Evolutionary conservation across 2,329 filamentous ascomycete species (phyloP).

Genomic region (Akanthomyces lecanii): DNA sequence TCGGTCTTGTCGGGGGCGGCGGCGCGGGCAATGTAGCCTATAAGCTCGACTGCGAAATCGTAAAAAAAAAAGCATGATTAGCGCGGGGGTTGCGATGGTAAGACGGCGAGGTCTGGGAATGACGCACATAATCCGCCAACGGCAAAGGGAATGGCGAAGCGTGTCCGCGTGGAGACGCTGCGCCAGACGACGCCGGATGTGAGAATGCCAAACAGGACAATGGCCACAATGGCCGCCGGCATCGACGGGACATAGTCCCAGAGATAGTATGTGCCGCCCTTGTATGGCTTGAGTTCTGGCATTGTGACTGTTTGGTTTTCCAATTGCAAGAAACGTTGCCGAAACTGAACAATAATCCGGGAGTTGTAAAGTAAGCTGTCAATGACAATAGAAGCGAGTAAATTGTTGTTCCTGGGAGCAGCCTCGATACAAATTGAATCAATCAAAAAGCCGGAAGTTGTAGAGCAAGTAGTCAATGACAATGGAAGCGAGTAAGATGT

Average conservation of each 20-base stretch:
- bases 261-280: constrained; percentile 29
- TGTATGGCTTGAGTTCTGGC: constrained; percentile 29
- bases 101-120: not conserved
- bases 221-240: constrained; percentile 42
- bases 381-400: not conserved
- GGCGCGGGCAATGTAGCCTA: constrained; percentile 38
- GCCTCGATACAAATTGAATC: not conserved
- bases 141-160: constrained; percentile 48
- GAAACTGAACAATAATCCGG: not conserved
- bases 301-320: constrained; percentile 20
- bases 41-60: constrained; percentile 35
- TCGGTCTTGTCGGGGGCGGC: constrained; percentile 27
- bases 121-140: constrained; percentile 45
- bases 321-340: too few relatives aligned
- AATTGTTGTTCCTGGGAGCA: not conserved
- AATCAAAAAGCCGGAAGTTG: too few relatives aligned
- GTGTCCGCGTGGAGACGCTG: constrained; percentile 41
- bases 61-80: constrained; percentile 19
- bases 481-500: not conserved
- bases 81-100: not conserved
- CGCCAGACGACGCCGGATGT: constrained; percentile 42
- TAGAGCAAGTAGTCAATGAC: not conserved
- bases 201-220: constrained; percentile 39
- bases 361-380: not conserved
- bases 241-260: constrained; percentile 39